Evolutionary conservation across 805 yeast species (phyloP).

Genomic region (Nakazawaea ambrosiae): DNA sequence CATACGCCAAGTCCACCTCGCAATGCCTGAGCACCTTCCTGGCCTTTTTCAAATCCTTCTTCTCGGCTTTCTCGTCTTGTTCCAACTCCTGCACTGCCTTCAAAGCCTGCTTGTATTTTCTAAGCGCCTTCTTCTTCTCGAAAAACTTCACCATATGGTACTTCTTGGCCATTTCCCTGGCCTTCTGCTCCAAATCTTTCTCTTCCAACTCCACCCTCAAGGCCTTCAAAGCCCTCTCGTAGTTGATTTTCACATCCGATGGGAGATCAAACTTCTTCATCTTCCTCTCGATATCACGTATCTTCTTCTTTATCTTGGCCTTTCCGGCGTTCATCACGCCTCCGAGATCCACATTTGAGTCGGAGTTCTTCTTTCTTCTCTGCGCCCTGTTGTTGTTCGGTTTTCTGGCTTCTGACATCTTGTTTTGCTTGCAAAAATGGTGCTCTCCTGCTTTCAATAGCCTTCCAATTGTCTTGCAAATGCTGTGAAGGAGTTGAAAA

Average conservation of each 20-base stretch:
- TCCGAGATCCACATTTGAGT: background rate
- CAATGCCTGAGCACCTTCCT: conserved; percentile 46
- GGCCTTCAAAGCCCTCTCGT: conserved; percentile 39
- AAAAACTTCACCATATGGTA: conserved; percentile 93
- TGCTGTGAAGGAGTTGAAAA: background rate
- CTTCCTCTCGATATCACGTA: conserved; percentile 77
- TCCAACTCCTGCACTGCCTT: conserved; percentile 31
- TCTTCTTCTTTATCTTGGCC: conserved; percentile 55
- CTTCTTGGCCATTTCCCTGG: conserved; percentile 46
- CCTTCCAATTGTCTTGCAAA: background rate
- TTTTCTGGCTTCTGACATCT: too few relatives aligned
- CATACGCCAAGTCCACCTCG: conserved; percentile 68
- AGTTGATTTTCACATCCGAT: conserved; percentile 43
- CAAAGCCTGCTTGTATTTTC: conserved; percentile 53
- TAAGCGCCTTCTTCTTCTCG: conserved; percentile 77
- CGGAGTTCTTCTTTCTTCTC: background rate
- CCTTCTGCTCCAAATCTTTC: conserved; percentile 30
- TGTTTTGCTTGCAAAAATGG: too few relatives aligned
- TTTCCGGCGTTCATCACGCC: background rate
- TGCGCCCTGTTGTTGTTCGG: background rate
- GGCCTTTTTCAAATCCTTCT: conserved; percentile 24
- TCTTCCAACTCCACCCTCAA: conserved; percentile 38
- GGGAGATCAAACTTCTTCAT: conserved; percentile 51
- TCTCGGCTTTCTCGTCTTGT: conserved; percentile 20
- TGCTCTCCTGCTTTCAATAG: too few relatives aligned